Evolutionary conservation across 177 flowering plant genomes (phyloP).

Genomic region (Vitis hybrid): DNA sequence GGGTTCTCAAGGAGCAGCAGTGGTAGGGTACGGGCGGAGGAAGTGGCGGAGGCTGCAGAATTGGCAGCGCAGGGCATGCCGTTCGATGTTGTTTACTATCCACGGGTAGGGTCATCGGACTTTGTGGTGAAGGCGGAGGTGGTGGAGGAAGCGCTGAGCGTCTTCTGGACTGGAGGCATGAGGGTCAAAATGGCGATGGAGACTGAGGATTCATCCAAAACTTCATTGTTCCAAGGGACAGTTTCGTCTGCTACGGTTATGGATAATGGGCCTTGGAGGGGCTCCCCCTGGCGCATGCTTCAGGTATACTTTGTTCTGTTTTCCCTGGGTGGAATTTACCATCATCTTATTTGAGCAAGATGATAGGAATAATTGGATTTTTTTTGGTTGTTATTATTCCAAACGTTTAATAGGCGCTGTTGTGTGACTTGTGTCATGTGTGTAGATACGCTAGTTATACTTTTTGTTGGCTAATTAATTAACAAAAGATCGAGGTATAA

Average conservation of each 20-base stretch:
- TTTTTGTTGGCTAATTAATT: no score
- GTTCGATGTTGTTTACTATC: slow-evolving; percentile 69
- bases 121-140: slow-evolving; percentile 62
- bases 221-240: slow-evolving; percentile 59
- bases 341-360: neutral
- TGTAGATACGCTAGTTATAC: no score
- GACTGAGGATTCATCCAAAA: slow-evolving; percentile 55
- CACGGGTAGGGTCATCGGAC: slow-evolving; percentile 51
- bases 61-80: slow-evolving; percentile 39
- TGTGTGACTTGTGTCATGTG: no score
- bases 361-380: neutral
- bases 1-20: slow-evolving; percentile 23
- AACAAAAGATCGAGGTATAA: no score
- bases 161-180: slow-evolving; percentile 50
- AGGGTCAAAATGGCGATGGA: slow-evolving; percentile 67
- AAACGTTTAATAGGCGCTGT: no score
- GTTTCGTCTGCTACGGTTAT: slow-evolving; percentile 25
- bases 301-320: slow-evolving; percentile 38
- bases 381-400: no score
- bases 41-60: slow-evolving; percentile 43
- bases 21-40: slow-evolving; percentile 34
- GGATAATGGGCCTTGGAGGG: slow-evolving; percentile 41
- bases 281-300: slow-evolving; percentile 79
- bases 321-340: neutral
- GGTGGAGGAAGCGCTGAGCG: slow-evolving; percentile 45